Base-by-base conservation (phyloP, 2,329 filamentous ascomycete species). In the Diaporthe sp. region DNA sequence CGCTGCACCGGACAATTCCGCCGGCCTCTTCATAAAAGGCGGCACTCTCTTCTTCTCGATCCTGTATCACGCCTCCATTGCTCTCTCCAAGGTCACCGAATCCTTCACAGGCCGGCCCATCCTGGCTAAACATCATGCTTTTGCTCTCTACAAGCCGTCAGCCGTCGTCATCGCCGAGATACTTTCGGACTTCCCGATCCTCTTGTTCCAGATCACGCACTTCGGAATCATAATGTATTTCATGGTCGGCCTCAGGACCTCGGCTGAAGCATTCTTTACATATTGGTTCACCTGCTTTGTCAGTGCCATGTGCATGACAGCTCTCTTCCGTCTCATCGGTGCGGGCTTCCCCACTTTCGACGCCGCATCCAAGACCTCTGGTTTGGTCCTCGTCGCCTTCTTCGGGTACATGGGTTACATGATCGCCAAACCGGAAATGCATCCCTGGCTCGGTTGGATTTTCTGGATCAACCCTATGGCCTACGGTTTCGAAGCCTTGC, bases 401-500 rank as follows among this genome's bases (percentile, higher is more conserved):
- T 82, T 92, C 70, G 88, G 92, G 55, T 93, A 93, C 80, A 91
- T 87, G 9, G 92, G 92, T 17, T 93, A 91, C 80, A 85, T 92
- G 79, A 92, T 93, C 72, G 86, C 86, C 5, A 90, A 91, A 39
- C 86, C 86, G 27, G 83, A 89, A 74, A 92, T 92, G 91, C 88
- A 90, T 55, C 87, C 88, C 0, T 92, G 90, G 90, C 88, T 93
- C 27, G 82, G 84, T 3, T 93, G 91, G 91, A 80, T 92, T 5
- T 91, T 87, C 75, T 92, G 90, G 89, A 88, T 92, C 39, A 88
- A 93, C 76, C 93, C 93, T 0, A 83, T 95, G 3, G 89, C 92
- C 0, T 94, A 94, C 73, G 91, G 86, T 0, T 95, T 94, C 73
- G 91, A 94, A 76, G 89, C 88, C 0, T 81, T 95, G 0, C 85